Conservation (phyloP, 495 filamentous ascomycete genomes). For the Penicillium bialowiezense region DNA sequence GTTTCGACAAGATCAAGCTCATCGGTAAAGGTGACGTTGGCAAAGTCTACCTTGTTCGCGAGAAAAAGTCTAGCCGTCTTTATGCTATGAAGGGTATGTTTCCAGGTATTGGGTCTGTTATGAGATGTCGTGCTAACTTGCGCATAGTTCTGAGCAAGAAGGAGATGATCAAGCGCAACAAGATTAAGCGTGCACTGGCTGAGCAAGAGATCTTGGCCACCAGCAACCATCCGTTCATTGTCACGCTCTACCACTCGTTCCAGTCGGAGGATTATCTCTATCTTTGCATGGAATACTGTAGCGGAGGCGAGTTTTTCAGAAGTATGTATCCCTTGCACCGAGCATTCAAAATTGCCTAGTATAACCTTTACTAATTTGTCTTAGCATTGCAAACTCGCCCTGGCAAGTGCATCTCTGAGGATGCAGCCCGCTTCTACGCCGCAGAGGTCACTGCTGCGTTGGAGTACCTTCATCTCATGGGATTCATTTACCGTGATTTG, state of each 20-base stretch:
- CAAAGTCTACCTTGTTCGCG: constrained; percentile 94
- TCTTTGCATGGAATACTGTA: constrained; percentile 59
- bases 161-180: constrained; percentile 99
- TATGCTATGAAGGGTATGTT: constrained; percentile 97
- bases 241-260: constrained; percentile 97
- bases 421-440: constrained; percentile 95
- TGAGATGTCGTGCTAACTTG: constrained; percentile 7
- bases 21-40: constrained; percentile 98
- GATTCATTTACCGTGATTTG: constrained; percentile 96
- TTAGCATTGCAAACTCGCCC: constrained; percentile 89
- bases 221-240: constrained; percentile 98
- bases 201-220: constrained; percentile 98
- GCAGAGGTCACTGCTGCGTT: constrained; percentile 97
- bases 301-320: constrained; percentile 96
- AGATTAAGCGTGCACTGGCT: constrained; percentile 96
- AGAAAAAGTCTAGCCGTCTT: constrained; percentile 91
- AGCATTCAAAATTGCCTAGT: neutral
- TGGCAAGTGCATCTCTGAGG: constrained; percentile 94
- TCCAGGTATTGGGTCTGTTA: neutral
- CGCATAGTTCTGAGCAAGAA: constrained; percentile 90
- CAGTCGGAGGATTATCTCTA: constrained; percentile 98
- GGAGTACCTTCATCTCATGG: constrained; percentile 98
- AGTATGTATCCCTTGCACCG: constrained; percentile 38
- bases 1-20: constrained; percentile 99
- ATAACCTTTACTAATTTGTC: constrained; percentile 2